These are phyloP conservation scores for Parasitella parasitica DNA, from an alignment of 371 early-diverging fungal genomes.

Conservation along the genomic window DNA sequence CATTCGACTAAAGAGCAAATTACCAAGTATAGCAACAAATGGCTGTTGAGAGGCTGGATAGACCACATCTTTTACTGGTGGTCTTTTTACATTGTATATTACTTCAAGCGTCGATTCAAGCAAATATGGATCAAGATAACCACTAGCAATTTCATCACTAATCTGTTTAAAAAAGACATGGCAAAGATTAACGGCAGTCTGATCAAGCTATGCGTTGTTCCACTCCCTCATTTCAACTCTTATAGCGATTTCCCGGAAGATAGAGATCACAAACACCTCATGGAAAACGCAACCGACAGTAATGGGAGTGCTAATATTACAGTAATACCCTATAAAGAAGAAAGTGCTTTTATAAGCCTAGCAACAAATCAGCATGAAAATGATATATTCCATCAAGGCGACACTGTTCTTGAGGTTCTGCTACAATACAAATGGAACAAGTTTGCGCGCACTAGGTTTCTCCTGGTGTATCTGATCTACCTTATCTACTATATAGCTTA, in stretches of 20 bases:
- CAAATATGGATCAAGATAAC: neutral
- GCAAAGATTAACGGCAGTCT: neutral
- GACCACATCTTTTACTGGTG: neutral
- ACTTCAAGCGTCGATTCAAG: neutral
- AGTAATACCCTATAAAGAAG: neutral
- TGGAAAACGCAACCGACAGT: neutral
- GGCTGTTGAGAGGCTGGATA: neutral
- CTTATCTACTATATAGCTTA: conserved; percentile 2
- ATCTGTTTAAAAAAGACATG: neutral
- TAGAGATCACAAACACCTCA: neutral
- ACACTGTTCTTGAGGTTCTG: conserved; percentile 9
- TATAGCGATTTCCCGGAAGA: conserved; percentile 6
- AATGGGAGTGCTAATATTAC: neutral
- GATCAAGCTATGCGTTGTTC: conserved; percentile 3
- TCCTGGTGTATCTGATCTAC: neutral
- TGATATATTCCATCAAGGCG: conserved; percentile 13
- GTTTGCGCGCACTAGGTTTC: neutral
- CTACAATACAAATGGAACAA: conserved; percentile 14
- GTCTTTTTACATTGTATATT: neutral
- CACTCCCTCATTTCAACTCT: conserved; percentile 7
- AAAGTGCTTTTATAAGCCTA: neutral
- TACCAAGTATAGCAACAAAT: neutral
- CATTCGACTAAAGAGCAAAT: conserved; percentile 7
- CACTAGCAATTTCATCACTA: neutral
- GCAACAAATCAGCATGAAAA: conserved; percentile 2